A percentile compares a stretch with the other conserved stretches of the same genome.
These are phyloP conservation scores for Phaffia australis DNA, from an alignment of 768 basidiomycete genomes.

Conservation along the genomic window DNA sequence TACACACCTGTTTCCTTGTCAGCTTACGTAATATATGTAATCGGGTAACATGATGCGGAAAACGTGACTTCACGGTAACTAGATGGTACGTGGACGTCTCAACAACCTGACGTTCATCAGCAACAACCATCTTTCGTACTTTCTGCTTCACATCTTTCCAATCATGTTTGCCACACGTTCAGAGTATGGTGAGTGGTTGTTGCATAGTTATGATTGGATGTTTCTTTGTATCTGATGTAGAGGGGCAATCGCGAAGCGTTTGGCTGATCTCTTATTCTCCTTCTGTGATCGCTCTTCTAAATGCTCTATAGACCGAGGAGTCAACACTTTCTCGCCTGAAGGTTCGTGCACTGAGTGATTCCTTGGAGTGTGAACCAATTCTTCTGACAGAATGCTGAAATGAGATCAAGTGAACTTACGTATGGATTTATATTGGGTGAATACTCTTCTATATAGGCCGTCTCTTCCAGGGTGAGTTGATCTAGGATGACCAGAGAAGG, in stretches of 20 bases:
- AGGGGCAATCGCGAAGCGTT: constrained; percentile 32
- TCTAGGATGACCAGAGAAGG: not conserved
- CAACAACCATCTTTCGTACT: not conserved
- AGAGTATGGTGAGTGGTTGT: constrained; percentile 59
- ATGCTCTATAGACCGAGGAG: constrained; percentile 60
- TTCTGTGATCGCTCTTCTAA: not conserved
- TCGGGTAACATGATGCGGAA: too few species aligned
- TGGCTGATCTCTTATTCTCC: not conserved
- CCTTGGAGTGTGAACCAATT: not conserved
- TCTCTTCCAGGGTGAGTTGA: constrained; percentile 75
- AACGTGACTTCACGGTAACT: too few species aligned
- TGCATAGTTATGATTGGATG: not conserved
- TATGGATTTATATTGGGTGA: constrained; percentile 41
- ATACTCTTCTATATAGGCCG: constrained; percentile 43
- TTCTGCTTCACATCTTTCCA: not conserved
- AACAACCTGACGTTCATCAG: too few species aligned
- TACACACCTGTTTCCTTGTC: too few species aligned
- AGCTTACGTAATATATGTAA: too few species aligned
- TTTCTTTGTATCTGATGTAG: not conserved
- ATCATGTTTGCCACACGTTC: constrained; percentile 87
- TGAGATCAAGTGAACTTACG: not conserved
- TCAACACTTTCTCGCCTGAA: constrained; percentile 95
- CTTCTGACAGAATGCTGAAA: not conserved
- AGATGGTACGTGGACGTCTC: too few species aligned
- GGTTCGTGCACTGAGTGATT: constrained; percentile 28